Conservation (phyloP, 2,329 filamentous ascomycete species). For the Pseudogymnoascus sp. region DNA sequence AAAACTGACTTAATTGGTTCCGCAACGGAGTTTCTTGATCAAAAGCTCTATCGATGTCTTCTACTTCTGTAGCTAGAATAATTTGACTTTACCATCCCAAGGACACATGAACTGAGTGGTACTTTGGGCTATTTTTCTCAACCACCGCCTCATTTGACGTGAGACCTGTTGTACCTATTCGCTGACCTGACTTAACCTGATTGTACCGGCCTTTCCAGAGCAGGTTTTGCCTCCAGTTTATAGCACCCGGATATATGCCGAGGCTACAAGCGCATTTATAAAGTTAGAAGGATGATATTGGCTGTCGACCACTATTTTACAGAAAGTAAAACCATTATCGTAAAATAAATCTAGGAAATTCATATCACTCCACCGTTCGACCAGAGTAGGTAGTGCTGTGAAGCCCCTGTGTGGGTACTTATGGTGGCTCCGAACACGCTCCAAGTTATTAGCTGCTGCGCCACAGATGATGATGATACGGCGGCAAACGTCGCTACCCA, state of each 20-base stretch:
- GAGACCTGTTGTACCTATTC: neutral
- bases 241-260: neutral
- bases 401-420: neutral
- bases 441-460: neutral
- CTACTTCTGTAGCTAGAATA: slow-evolving; percentile 5
- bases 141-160: neutral
- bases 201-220: neutral
- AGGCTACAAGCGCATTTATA: neutral
- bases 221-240: neutral
- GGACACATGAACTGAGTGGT: neutral
- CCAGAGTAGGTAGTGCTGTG: neutral
- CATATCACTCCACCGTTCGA: neutral
- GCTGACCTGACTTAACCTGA: neutral
- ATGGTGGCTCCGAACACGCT: neutral
- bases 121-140: neutral
- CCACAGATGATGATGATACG: slow-evolving; percentile 8
- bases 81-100: slow-evolving; percentile 2
- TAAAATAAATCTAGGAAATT: neutral
- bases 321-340: neutral
- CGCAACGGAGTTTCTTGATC: neutral
- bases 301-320: neutral
- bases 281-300: neutral
- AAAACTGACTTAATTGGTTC: slow-evolving; percentile 5
- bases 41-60: neutral
- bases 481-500: neutral